Conservation (phyloP, 768 basidiomycete genomes). For the Pulveroboletus sp. region DNA sequence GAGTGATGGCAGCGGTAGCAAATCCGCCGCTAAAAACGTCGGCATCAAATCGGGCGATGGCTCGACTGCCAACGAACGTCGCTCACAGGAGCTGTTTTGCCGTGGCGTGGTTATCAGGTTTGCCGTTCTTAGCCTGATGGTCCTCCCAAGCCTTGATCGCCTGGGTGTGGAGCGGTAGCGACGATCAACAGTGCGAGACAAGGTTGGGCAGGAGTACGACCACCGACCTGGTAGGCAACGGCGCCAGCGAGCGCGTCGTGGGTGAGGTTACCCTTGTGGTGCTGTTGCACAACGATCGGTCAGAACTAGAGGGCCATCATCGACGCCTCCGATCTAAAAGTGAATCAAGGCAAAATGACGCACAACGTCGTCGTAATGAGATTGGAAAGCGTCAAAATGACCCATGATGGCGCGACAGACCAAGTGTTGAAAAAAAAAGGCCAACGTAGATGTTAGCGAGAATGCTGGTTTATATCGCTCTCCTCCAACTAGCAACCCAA, state of each 20-base stretch:
- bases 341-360: not conserved
- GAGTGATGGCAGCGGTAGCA: constrained; percentile 3
- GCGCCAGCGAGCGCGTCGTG: constrained; percentile 22
- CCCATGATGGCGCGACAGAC: constrained; percentile 13
- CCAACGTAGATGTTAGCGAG: too few relatives aligned
- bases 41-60: not conserved
- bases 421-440: not conserved
- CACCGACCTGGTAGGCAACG: constrained; percentile 16
- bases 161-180: constrained; percentile 1
- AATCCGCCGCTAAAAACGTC: constrained; percentile 9
- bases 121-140: constrained; percentile 8
- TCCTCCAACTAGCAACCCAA: constrained; percentile 10
- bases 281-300: not conserved
- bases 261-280: constrained; percentile 11
- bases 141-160: constrained; percentile 19
- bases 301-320: not conserved
- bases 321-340: not conserved
- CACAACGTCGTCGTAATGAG: constrained; percentile 1
- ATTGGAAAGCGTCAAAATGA: not conserved
- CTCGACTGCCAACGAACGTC: not conserved
- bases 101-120: constrained; percentile 18
- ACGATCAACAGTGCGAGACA: not conserved
- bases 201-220: not conserved
- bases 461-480: constrained; percentile 17
- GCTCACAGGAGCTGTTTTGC: constrained; percentile 24